A percentile compares a stretch with the other conserved stretches of the same genome.
Conservation (phyloP, 2,329 filamentous ascomycete genomes). For the Hypocreales sp. region DNA sequence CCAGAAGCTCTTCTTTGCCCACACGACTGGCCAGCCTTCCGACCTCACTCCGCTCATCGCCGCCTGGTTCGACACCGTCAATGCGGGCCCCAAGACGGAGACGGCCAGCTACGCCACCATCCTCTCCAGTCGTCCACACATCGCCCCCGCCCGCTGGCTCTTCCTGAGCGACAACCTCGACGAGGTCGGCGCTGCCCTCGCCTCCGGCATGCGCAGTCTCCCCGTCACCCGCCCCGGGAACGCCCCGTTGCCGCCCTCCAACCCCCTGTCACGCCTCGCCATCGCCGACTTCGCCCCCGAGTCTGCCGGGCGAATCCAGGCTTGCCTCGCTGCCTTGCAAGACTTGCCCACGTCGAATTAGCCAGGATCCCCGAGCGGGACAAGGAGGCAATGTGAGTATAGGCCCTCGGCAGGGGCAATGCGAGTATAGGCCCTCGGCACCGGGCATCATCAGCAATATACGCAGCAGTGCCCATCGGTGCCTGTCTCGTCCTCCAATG, state of each 20-base stretch:
- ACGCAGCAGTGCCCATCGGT: no score
- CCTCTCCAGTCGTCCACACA: conserved; percentile 24
- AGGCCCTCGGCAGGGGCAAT: no score
- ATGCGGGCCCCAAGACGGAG: conserved; percentile 61
- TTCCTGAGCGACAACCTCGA: conserved; percentile 70
- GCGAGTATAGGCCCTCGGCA: no score
- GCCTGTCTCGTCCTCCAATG: no score
- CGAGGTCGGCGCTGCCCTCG: conserved; percentile 47
- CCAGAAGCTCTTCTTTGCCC: conserved; percentile 64
- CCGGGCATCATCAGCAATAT: no score
- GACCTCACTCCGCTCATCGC: conserved; percentile 44
- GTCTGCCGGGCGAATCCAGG: conserved; percentile 5
- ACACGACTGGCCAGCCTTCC: conserved; percentile 41
- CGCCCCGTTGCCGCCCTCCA: conserved; percentile 37
- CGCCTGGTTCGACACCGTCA: conserved; percentile 67
- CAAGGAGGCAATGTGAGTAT: no score
- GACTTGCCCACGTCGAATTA: background rate
- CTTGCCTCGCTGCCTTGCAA: conserved; percentile 3
- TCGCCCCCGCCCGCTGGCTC: conserved; percentile 40
- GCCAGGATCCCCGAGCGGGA: no score
- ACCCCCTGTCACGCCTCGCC: conserved; percentile 19
- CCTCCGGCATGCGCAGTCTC: conserved; percentile 46
- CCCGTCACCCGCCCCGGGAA: conserved; percentile 58
- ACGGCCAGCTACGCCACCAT: conserved; percentile 53
- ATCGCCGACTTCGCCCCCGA: conserved; percentile 18